Evolutionary conservation across 1,284 basidiomycete species (phyloP).

Genomic region (Sporisorium reilianum): DNA sequence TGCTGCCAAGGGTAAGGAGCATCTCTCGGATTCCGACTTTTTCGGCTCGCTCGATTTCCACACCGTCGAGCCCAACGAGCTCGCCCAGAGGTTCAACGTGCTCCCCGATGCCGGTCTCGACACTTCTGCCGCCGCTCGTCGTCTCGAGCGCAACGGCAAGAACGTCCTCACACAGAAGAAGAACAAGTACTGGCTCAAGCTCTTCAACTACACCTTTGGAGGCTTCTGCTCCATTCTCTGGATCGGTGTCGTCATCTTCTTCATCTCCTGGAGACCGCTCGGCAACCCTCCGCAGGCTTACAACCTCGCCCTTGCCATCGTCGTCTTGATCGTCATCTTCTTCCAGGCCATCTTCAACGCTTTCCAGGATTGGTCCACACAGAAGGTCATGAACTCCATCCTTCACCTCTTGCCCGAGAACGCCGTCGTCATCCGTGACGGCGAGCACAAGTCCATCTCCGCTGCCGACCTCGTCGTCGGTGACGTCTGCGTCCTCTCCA

Average conservation of each 20-base stretch:
- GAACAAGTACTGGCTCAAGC: constrained; percentile 73
- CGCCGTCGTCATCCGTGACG: constrained; percentile 76
- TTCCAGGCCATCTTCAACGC: constrained; percentile 72
- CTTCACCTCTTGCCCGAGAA: constrained; percentile 73
- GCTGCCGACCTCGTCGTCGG: constrained; percentile 78
- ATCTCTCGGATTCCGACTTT: constrained; percentile 48
- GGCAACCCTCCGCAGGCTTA: constrained; percentile 73
- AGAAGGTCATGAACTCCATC: constrained; percentile 71
- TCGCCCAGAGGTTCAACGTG: constrained; percentile 73
- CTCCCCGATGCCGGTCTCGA: constrained; percentile 73
- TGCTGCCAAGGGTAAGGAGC: constrained; percentile 27
- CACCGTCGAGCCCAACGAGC: constrained; percentile 72
- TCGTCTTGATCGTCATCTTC: constrained; percentile 71
- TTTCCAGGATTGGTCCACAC: constrained; percentile 68
- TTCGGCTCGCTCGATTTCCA: constrained; percentile 74
- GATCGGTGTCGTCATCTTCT: constrained; percentile 73
- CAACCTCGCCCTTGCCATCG: constrained; percentile 71
- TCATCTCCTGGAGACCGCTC: constrained; percentile 73
- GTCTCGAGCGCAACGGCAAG: constrained; percentile 72
- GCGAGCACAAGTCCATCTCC: constrained; percentile 74
- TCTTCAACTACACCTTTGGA: constrained; percentile 74
- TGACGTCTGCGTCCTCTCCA: constrained; percentile 74
- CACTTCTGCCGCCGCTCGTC: constrained; percentile 72
- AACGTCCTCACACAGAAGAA: constrained; percentile 73
- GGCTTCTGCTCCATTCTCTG: constrained; percentile 76